Base-by-base conservation (phyloP, 2,329 filamentous ascomycete genomes). In the Spiromastix sp. region DNA sequence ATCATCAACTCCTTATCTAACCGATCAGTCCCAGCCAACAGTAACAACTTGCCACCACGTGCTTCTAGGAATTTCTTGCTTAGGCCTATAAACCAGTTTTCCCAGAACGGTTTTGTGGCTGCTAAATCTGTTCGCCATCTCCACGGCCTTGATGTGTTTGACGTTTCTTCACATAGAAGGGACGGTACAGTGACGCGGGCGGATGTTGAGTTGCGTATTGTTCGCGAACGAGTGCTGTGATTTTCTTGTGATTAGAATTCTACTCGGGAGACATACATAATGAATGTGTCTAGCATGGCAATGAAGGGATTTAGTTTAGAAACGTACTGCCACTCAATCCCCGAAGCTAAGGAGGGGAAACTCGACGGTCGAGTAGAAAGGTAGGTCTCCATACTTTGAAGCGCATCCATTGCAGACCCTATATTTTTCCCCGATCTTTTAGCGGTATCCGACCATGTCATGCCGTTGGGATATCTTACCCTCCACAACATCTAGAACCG, bases 341-440 rank as follows among this genome's bases (percentile, higher is more conserved):
- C 89, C 3, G 81, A 74, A 43, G 81, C 71, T 12, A 94, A 48
- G 9, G 77, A 81, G n/a, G 76, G 67, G 50, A 98, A 98, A 2
- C 78, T 75, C 6, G 68, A 66, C 0, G 91, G 91, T 15, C 91
- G 73, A 4, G 80, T 86, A 1, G 82, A 79, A 13, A 98, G 71
- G 57, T 95, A 95, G 3, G 79, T 81, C 46, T 91, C 81, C 91
- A 98, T 98, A 58, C 82, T 87, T 57, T 86, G 79, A 35, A 98
- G 69, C 2, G 91, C 89, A 56, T 96, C 91, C 59, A 98, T 89
- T 21, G 91, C 91, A 1, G 85, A 93, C 8, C 91, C 74, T 65
- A 28, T 4, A 25, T 2, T 4, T 22, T 17, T 18, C 27, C 6
- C 11, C 5, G 4, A 2, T 22, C 4, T 26, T 10, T 30, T 22